These are phyloP conservation scores for Gastrolobium bilobum DNA, from an alignment of 306 rosid species.

Conservation along the genomic window DNA sequence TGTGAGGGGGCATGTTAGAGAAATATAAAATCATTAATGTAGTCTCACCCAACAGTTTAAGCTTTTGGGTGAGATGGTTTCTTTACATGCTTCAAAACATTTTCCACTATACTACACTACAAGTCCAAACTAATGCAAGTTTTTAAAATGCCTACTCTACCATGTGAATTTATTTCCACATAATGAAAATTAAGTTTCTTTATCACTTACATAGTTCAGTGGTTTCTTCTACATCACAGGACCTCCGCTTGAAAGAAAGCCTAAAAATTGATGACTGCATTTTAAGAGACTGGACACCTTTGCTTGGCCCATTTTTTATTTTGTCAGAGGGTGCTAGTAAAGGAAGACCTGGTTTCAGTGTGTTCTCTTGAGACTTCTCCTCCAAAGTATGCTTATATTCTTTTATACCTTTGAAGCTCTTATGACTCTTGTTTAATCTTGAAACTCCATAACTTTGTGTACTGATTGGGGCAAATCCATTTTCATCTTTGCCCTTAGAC, in stretches of 20 bases:
- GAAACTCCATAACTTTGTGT: slow-evolving; percentile 53
- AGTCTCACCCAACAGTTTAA: too few species aligned
- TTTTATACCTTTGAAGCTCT: slow-evolving; percentile 73
- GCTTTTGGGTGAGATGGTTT: too few species aligned
- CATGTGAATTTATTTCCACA: slow-evolving; percentile 5
- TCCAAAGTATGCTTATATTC: slow-evolving; percentile 61
- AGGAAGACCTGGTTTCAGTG: slow-evolving; percentile 50
- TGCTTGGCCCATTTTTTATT: slow-evolving; percentile 52
- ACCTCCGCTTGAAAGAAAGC: slow-evolving; percentile 85
- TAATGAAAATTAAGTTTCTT: slow-evolving; percentile 13
- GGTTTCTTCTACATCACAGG: slow-evolving; percentile 80
- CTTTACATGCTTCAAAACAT: background rate
- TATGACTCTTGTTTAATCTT: slow-evolving; percentile 62
- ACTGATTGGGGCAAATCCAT: slow-evolving; percentile 48
- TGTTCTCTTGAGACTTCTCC: slow-evolving; percentile 60
- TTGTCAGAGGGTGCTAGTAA: slow-evolving; percentile 66
- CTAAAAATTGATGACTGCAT: slow-evolving; percentile 72
- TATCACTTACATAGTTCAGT: slow-evolving; percentile 66
- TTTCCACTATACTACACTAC: slow-evolving; percentile 1
- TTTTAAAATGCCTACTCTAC: too few species aligned
- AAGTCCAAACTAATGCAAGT: slow-evolving; percentile 5
- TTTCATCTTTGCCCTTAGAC: slow-evolving; percentile 50
- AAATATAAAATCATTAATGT: too few species aligned
- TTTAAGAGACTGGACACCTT: background rate
- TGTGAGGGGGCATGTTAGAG: too few species aligned